Percentiles rank a stretch among this genome's conserved stretches.
Evolutionary conservation across 371 early-diverging fungal species (phyloP).

Genomic region (Batkoa obscura): DNA sequence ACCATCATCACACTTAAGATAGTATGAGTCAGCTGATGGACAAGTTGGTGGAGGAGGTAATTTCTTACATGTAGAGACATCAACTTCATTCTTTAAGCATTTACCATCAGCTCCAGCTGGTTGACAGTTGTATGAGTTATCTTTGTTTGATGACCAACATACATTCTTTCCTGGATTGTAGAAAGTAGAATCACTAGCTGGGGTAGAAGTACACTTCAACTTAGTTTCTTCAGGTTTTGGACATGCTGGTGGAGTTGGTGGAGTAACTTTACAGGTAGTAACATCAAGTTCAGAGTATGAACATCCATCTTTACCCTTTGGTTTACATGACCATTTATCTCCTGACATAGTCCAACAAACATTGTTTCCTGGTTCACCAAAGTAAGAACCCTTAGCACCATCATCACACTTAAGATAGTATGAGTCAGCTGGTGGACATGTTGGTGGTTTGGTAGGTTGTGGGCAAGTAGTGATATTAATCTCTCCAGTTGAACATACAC

Average conservation of each 20-base stretch:
- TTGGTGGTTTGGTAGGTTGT: background rate
- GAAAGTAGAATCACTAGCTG: background rate
- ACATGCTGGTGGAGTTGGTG: background rate
- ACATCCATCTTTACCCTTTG: background rate
- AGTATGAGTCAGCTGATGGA: background rate
- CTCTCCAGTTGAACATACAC: background rate
- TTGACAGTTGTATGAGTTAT: background rate
- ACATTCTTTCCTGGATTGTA: background rate
- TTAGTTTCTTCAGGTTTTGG: background rate
- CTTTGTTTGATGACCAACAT: background rate
- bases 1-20: background rate
- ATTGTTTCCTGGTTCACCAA: background rate
- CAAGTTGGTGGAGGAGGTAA: background rate
- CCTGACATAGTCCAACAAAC: background rate
- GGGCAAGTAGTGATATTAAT: background rate
- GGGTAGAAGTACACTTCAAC: background rate
- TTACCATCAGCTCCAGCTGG: background rate
- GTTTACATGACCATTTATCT: background rate
- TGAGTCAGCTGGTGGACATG: background rate
- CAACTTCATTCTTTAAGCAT: background rate
- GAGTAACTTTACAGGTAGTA: background rate
- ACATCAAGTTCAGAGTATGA: background rate
- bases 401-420: background rate
- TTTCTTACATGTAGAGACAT: background rate
- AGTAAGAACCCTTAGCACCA: background rate